Evolutionary conservation across 2,329 filamentous ascomycete species (phyloP), one percentile per base, ranked within the genome.

Genomic region (Penicillium oxalicum): DNA sequence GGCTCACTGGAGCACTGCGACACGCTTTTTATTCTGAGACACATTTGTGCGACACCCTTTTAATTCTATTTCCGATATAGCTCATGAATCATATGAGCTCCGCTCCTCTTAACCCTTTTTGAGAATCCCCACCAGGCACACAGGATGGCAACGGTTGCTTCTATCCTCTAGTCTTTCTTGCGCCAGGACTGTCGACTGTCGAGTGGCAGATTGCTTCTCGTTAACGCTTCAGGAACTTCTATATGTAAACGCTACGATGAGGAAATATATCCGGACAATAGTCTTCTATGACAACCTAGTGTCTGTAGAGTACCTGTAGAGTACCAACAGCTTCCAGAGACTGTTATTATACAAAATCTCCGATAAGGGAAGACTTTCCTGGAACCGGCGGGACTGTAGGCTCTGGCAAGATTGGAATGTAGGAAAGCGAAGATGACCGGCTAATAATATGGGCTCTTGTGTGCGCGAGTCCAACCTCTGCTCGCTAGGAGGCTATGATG

Each of bases 321-420:
- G 40, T 42, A 42, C 40, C 38, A 12, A 40, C 24, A 40, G 38
- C 38, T 40, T 40, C n/a, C n/a, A n/a, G 38, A 40, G 38, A 40
- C 38, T 27, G 38, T 40, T 40, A 11, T 27, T 40, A 40, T 40
- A 40, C 26, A 40, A 32, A 33, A 42, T 33, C 28, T 42, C 40
- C 25, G 40, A 18, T 41, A 13, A 32, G 27, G 40, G 4, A 28
- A 40, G 37, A 40, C 18, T 27, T 26, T 39, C 37, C 37, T 39
- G 37, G 37, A 39, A 39, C 37, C 37, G 37, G 4, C 4, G 29
- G 11, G 37, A n/a, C n/a, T n/a, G n/a, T n/a, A n/a, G 27, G 25
- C 40, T 41, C 40, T 13, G 27, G 40, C 40, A 41, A 26, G 40
- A 41, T 7, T 41, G 40, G 24, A 2, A n/a, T n/a, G n/a, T n/a